Evolutionary conservation across 345 rosid species (phyloP).

Genomic region (Eucalyptus fibrosa): DNA sequence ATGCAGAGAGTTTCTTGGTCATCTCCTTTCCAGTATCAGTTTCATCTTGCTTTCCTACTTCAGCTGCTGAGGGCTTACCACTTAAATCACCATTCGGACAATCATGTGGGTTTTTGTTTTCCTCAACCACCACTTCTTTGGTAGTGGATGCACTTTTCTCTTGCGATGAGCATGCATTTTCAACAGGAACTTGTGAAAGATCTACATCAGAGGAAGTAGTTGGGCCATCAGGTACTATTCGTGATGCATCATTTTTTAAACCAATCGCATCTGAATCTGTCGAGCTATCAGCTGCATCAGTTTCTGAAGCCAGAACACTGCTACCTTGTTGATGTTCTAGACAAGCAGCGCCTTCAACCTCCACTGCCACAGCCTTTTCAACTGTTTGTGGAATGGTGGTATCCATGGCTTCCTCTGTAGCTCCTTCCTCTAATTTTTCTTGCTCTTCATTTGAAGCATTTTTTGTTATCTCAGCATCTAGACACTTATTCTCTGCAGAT

Average conservation of each 20-base stretch:
- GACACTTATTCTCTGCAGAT: conserved; percentile 9
- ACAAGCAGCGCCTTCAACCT: conserved; percentile 10
- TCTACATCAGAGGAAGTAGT: conserved; percentile 14
- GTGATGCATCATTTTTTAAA: conserved; percentile 1
- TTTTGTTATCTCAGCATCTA: conserved; percentile 12
- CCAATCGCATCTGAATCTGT: not conserved
- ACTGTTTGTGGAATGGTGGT: not conserved
- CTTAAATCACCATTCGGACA: conserved; percentile 12
- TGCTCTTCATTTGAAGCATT: conserved; percentile 5
- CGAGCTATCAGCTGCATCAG: conserved; percentile 6
- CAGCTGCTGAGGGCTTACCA: conserved; percentile 17
- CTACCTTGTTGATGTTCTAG: conserved; percentile 1
- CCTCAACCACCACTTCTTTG: conserved; percentile 6
- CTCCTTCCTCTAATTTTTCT: conserved; percentile 8
- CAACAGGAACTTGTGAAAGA: conserved; percentile 5
- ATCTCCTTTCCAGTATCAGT: conserved; percentile 56
- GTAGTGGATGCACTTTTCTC: conserved; percentile 21
- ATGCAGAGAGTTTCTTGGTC: conserved; percentile 85
- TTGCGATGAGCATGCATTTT: conserved; percentile 2
- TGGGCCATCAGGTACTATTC: conserved; percentile 6
- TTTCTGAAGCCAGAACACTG: not conserved
- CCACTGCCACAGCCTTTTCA: conserved; percentile 5
- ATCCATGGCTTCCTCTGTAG: not conserved
- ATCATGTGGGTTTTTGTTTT: conserved; percentile 18
- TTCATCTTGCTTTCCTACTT: conserved; percentile 56